Conservation (phyloP, 345 rosid species). For the Hibiscus tridactylites region DNA sequence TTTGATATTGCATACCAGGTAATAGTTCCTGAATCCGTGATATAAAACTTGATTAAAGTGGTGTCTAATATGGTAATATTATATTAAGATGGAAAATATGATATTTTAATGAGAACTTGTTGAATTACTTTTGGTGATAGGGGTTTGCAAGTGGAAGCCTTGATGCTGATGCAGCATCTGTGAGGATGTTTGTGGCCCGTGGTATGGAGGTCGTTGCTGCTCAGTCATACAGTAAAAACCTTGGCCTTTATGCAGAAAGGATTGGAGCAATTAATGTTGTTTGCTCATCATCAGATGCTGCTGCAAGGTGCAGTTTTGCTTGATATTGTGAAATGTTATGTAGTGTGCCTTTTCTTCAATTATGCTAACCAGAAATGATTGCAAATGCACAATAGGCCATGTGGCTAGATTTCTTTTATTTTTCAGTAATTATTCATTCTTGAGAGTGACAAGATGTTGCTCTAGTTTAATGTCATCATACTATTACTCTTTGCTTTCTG, state of each 20-base stretch:
- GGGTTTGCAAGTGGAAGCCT: constrained; percentile 99
- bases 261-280: constrained; percentile 90
- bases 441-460: neutral
- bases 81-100: neutral
- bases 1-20: constrained; percentile 99
- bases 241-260: constrained; percentile 90
- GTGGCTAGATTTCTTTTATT: neutral
- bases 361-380: neutral
- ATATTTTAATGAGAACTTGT: constrained; percentile 10
- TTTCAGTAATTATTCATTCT: neutral
- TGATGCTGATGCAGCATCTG: constrained; percentile 82
- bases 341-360: neutral
- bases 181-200: constrained; percentile 75
- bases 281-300: constrained; percentile 82
- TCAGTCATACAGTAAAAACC: constrained; percentile 93
- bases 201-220: constrained; percentile 88
- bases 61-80: neutral
- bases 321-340: neutral
- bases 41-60: constrained; percentile 4
- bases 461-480: neutral
- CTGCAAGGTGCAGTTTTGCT: constrained; percentile 45
- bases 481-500: neutral
- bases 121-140: constrained; percentile 25
- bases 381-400: neutral
- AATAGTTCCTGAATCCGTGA: constrained; percentile 4